phyloP scores from a whole-genome alignment of 768 basidiomycete species.

The Mycena crocata region DNA sequence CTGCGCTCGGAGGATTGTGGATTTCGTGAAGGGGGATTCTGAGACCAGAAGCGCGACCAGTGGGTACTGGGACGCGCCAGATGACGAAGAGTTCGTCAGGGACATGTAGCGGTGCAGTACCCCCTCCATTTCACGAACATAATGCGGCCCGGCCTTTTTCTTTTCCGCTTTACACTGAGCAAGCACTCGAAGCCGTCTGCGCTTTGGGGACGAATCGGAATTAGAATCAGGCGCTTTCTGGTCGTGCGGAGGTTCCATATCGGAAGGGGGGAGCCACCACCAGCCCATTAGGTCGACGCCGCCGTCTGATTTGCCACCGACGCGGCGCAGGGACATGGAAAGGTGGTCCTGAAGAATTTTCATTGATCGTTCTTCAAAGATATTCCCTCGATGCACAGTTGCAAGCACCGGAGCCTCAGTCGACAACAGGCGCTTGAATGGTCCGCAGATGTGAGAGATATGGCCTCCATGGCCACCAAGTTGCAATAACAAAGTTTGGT shows the following conservation, averaged over 20 bases:
- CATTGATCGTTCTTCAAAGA: conserved; percentile 81
- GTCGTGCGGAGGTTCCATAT: conserved; percentile 4
- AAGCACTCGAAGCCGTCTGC: conserved; percentile 77
- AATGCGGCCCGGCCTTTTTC: conserved; percentile 81
- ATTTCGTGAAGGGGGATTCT: conserved; percentile 81
- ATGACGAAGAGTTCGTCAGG: conserved; percentile 13
- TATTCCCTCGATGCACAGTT: conserved; percentile 73
- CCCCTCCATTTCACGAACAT: conserved; percentile 93
- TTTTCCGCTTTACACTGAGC: conserved; percentile 95
- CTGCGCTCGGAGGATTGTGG: conserved; percentile 75
- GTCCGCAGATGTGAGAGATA: not conserved
- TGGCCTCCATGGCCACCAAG: too few relatives aligned
- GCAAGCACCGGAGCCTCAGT: conserved; percentile 43
- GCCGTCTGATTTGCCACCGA: conserved; percentile 91
- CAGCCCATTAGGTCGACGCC: conserved; percentile 91
- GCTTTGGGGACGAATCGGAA: conserved; percentile 17
- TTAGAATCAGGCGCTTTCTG: too few relatives aligned
- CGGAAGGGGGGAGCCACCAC: conserved; percentile 84
- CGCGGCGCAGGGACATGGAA: conserved; percentile 82
- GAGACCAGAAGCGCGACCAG: conserved; percentile 84
- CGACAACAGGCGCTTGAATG: not conserved
- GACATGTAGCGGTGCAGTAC: conserved; percentile 69
- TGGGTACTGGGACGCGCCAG: conserved; percentile 40
- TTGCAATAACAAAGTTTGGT: too few relatives aligned
- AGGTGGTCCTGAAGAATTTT: conserved; percentile 69